Evolutionary conservation across 2,329 filamentous ascomycete genomes (phyloP).

Genomic region (Colletotrichum filicis): DNA sequence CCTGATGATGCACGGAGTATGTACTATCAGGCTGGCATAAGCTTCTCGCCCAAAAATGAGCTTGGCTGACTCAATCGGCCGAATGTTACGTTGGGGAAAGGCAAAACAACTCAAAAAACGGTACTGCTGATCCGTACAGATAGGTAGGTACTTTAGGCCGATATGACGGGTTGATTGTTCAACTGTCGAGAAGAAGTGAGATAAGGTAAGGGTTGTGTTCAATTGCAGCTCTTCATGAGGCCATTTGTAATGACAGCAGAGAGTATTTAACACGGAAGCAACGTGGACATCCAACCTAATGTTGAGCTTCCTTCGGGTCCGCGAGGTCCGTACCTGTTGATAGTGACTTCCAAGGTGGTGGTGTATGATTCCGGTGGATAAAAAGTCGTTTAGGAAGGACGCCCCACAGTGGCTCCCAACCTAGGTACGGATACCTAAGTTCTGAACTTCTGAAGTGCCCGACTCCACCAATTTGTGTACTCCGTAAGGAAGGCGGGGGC

Average conservation of each 20-base stretch:
- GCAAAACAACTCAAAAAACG: background rate
- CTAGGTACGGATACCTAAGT: too few relatives aligned
- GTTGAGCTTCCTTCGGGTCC: background rate
- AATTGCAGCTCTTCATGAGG: background rate
- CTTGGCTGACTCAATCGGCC: background rate
- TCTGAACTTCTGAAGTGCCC: background rate
- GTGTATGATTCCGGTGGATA: conserved; percentile 11
- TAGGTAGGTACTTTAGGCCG: background rate
- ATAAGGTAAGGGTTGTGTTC: background rate
- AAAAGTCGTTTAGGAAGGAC: background rate
- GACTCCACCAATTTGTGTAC: background rate
- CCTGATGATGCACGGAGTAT: background rate
- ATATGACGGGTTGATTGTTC: background rate
- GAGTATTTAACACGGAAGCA: background rate
- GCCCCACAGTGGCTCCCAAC: background rate
- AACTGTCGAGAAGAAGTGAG: background rate
- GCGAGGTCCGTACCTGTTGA: background rate
- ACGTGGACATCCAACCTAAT: background rate
- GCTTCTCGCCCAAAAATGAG: background rate
- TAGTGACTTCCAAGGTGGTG: background rate
- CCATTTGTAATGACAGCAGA: background rate
- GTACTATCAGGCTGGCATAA: background rate
- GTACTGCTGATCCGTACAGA: background rate
- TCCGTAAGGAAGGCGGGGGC: background rate
- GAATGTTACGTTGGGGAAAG: background rate